Conservation (phyloP, 1,139 yeast species). For the Geotrichum phurueaensis region DNA sequence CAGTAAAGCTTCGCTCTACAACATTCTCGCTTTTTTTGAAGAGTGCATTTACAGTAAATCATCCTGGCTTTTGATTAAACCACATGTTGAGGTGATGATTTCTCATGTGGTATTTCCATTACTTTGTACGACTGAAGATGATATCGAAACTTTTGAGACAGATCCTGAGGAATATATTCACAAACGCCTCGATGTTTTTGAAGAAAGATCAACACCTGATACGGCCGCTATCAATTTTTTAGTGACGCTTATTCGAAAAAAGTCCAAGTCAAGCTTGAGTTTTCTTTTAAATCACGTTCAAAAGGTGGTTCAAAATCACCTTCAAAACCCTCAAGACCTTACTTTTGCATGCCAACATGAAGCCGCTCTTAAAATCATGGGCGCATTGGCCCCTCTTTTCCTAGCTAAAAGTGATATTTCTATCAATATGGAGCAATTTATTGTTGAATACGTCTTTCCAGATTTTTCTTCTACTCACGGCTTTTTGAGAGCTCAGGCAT, state of each 20-base stretch:
- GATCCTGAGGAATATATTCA: constrained; percentile 92
- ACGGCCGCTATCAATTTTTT: constrained; percentile 76
- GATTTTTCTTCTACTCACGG: constrained; percentile 58
- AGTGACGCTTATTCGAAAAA: constrained; percentile 61
- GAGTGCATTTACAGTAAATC: constrained; percentile 61
- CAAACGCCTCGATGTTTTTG: constrained; percentile 63
- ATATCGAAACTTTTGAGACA: constrained; percentile 69
- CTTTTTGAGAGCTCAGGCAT: constrained; percentile 78
- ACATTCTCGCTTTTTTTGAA: constrained; percentile 63
- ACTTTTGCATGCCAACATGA: constrained; percentile 67
- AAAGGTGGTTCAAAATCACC: constrained; percentile 43
- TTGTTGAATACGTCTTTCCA: constrained; percentile 62
- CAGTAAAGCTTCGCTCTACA: constrained; percentile 57
- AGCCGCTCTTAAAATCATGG: constrained; percentile 73
- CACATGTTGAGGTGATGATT: constrained; percentile 60
- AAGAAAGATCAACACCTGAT: constrained; percentile 71
- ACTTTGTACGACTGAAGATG: constrained; percentile 62
- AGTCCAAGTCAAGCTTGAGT: constrained; percentile 54
- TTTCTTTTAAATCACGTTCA: constrained; percentile 64
- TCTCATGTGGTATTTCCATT: constrained; percentile 74
- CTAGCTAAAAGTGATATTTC: constrained; percentile 52
- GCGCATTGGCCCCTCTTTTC: constrained; percentile 60
- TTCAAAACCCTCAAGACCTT: constrained; percentile 42
- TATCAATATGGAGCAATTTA: constrained; percentile 62
- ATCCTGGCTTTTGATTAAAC: constrained; percentile 66